A percentile compares a stretch with the other conserved stretches of the same genome.
These are phyloP conservation scores for Fonsecaea nubica DNA, from an alignment of 2,329 filamentous ascomycete genomes.

Conservation along the genomic window DNA sequence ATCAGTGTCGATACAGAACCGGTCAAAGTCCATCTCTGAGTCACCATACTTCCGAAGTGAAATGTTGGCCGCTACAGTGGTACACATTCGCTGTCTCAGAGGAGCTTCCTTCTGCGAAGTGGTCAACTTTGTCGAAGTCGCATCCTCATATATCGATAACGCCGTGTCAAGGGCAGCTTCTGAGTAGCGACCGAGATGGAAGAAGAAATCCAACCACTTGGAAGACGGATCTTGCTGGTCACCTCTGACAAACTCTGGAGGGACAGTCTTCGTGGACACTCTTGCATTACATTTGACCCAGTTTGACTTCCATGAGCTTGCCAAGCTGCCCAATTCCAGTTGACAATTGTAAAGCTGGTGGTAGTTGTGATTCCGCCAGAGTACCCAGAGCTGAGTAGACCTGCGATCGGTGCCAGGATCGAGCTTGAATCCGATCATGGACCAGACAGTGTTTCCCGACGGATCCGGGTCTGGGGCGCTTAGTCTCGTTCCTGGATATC, in stretches of 20 bases:
- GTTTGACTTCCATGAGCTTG: constrained; percentile 65
- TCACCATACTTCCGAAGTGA: constrained; percentile 75
- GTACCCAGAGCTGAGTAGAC: constrained; percentile 72
- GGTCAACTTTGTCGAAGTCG: constrained; percentile 44
- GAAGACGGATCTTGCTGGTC: constrained; percentile 76
- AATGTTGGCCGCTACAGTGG: constrained; percentile 45
- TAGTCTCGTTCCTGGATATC: constrained; percentile 69
- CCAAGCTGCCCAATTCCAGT: constrained; percentile 71
- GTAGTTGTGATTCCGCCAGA: constrained; percentile 85
- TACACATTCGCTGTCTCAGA: constrained; percentile 46
- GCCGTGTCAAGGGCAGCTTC: constrained; percentile 81
- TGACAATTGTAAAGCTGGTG: constrained; percentile 76
- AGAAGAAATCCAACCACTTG: constrained; percentile 83
- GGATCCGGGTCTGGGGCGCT: constrained; percentile 68
- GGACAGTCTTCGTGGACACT: constrained; percentile 50
- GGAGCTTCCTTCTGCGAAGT: constrained; percentile 47
- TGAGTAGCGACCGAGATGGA: constrained; percentile 83
- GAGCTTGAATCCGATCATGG: constrained; percentile 75
- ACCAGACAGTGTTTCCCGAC: constrained; percentile 78
- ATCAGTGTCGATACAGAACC: constrained; percentile 75
- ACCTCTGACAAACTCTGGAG: constrained; percentile 64
- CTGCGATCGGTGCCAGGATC: constrained; percentile 59
- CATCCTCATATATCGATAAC: constrained; percentile 78
- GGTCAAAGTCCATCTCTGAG: constrained; percentile 76
- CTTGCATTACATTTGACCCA: constrained; percentile 71